A percentile compares a stretch with the other conserved stretches of the same genome.
Evolutionary conservation across 2,329 filamentous ascomycete genomes (phyloP).

Genomic region (Huntiella savannae): DNA sequence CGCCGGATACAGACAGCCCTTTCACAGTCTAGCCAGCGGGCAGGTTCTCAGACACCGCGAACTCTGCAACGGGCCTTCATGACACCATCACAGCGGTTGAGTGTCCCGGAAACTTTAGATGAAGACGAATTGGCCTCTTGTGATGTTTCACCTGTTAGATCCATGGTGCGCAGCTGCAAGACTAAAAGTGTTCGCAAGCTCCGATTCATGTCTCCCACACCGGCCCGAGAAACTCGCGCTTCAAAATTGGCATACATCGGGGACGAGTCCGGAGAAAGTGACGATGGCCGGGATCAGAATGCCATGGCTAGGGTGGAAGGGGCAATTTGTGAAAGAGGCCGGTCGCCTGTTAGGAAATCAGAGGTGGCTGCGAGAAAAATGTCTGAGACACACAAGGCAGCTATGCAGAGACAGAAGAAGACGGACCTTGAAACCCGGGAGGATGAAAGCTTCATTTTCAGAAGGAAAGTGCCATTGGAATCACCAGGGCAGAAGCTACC

Average conservation of each 20-base stretch:
- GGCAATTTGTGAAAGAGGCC: background rate
- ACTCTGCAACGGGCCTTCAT: slow-evolving; percentile 1
- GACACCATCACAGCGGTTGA: slow-evolving; percentile 4
- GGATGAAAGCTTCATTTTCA: background rate
- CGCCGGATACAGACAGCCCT: background rate
- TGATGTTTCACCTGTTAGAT: background rate
- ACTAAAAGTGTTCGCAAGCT: no score
- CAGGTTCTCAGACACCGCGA: background rate
- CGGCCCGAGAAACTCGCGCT: no score
- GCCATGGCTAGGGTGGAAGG: no score
- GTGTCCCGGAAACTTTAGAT: slow-evolving; percentile 2
- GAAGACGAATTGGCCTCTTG: slow-evolving; percentile 9
- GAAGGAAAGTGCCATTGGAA: no score
- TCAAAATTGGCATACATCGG: no score
- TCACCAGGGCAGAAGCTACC: no score
- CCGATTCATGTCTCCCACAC: no score
- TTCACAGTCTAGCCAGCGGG: background rate
- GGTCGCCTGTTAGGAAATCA: background rate
- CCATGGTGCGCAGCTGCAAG: no score
- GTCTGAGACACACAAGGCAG: background rate
- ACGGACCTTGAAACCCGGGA: background rate
- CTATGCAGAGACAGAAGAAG: no score
- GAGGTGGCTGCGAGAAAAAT: background rate
- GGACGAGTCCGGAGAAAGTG: no score
- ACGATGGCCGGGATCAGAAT: no score